phyloP scores from a whole-genome alignment of 1,284 basidiomycete genomes.

The Athelia sp. region DNA sequence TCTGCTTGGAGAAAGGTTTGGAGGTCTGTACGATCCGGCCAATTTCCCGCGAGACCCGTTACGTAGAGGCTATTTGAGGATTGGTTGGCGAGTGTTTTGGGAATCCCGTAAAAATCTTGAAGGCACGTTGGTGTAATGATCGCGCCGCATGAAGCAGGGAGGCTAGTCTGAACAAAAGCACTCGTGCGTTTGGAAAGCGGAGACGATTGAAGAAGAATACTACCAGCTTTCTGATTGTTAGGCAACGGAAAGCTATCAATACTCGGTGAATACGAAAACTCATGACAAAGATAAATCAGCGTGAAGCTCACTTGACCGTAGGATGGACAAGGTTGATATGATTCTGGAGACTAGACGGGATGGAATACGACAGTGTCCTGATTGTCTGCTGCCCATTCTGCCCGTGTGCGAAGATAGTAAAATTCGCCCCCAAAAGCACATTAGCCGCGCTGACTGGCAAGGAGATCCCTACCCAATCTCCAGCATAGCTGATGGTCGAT shows the following conservation, averaged over 20 bases:
- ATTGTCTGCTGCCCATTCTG: constrained; percentile 28
- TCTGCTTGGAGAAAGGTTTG: constrained; percentile 32
- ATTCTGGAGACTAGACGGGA: constrained; percentile 30
- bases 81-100: constrained; percentile 27
- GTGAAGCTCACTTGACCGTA: constrained; percentile 39
- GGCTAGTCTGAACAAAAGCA: constrained; percentile 10
- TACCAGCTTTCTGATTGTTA: no score
- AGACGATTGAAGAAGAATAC: no score
- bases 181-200: constrained; percentile 9
- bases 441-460: constrained; percentile 40
- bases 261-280: constrained; percentile 11
- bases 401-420: constrained; percentile 32
- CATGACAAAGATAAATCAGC: neutral
- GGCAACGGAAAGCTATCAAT: constrained; percentile 27
- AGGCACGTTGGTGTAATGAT: constrained; percentile 38
- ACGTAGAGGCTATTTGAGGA: constrained; percentile 32
- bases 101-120: constrained; percentile 35
- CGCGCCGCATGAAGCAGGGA: constrained; percentile 28
- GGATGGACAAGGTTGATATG: constrained; percentile 38
- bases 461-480: constrained; percentile 37
- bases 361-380: constrained; percentile 36
- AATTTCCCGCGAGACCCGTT: constrained; percentile 35
- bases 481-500: constrained; percentile 25
- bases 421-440: constrained; percentile 32
- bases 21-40: constrained; percentile 39